These are phyloP conservation scores for Podosphaera fusca DNA, from an alignment of 2,329 filamentous ascomycete genomes.

Conservation along the genomic window DNA sequence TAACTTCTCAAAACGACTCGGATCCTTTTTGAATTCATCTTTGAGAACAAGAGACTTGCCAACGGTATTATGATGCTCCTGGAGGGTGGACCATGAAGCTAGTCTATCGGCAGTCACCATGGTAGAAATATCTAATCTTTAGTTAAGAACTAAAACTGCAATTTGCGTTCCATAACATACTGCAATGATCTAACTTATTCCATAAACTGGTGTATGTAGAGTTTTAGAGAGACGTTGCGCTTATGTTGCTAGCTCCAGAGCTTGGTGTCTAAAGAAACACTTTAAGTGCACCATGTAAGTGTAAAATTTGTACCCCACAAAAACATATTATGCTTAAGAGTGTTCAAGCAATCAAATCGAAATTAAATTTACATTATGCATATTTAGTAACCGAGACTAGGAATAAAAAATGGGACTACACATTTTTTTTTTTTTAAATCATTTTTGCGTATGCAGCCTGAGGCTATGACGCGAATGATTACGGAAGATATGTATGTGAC, in stretches of 20 bases:
- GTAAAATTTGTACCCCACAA: not conserved
- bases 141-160: not conserved
- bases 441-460: no score
- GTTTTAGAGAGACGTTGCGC: not conserved
- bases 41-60: conserved; percentile 83
- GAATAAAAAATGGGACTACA: no score
- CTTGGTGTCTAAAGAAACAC: not conserved
- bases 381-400: no score
- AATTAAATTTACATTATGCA: not conserved
- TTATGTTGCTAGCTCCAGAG: not conserved
- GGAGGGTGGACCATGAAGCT: conserved; percentile 70
- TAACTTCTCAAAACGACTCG: conserved; percentile 75
- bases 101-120: conserved; percentile 75
- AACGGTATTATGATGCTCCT: conserved; percentile 67
- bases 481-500: no score
- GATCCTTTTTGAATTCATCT: conserved; percentile 75
- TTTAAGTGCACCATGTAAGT: no score
- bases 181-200: not conserved
- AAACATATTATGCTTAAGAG: not conserved
- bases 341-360: not conserved
- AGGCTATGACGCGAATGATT: no score
- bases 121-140: not conserved
- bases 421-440: no score
- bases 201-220: not conserved
- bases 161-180: not conserved